These are phyloP conservation scores for Dioszegia crocea DNA, from an alignment of 768 basidiomycete species.

Conservation along the genomic window DNA sequence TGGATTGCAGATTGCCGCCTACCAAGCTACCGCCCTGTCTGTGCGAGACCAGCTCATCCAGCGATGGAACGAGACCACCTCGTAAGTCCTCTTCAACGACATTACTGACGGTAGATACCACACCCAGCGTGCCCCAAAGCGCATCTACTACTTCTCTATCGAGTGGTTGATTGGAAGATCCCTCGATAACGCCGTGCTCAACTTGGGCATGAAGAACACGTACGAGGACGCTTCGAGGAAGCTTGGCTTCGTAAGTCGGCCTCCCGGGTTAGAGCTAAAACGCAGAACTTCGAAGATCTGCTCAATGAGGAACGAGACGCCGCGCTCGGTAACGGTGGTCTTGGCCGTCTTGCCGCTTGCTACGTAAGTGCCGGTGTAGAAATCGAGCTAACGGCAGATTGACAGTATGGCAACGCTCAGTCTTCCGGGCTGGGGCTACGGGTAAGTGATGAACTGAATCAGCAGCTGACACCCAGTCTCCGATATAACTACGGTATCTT, in stretches of 20 bases:
- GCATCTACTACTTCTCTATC: constrained; percentile 82
- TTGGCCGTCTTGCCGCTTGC: constrained; percentile 94
- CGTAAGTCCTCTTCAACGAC: constrained; percentile 24
- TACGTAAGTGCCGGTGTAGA: constrained; percentile 60
- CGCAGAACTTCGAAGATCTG: constrained; percentile 68
- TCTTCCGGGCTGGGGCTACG: constrained; percentile 93
- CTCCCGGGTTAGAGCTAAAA: constrained; percentile 5
- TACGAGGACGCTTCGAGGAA: constrained; percentile 64
- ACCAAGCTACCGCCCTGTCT: constrained; percentile 84
- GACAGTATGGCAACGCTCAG: constrained; percentile 87
- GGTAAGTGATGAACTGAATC: constrained; percentile 51
- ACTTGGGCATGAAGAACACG: constrained; percentile 74
- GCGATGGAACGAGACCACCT: constrained; percentile 77
- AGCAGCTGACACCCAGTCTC: background rate
- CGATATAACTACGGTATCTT: constrained; percentile 83
- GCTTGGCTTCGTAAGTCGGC: constrained; percentile 72
- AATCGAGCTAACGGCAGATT: constrained; percentile 25
- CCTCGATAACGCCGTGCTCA: constrained; percentile 70
- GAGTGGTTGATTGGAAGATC: constrained; percentile 61
- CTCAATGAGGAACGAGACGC: constrained; percentile 88
- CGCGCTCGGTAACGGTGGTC: constrained; percentile 88
- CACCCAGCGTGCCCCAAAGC: constrained; percentile 49
- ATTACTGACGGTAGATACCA: constrained; percentile 36
- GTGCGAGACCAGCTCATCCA: constrained; percentile 77
- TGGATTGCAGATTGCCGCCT: constrained; percentile 63